Evolutionary conservation across 2,329 filamentous ascomycete genomes (phyloP), one percentile per base, ranked within the genome.

Genomic region (Phialophora expanda): DNA sequence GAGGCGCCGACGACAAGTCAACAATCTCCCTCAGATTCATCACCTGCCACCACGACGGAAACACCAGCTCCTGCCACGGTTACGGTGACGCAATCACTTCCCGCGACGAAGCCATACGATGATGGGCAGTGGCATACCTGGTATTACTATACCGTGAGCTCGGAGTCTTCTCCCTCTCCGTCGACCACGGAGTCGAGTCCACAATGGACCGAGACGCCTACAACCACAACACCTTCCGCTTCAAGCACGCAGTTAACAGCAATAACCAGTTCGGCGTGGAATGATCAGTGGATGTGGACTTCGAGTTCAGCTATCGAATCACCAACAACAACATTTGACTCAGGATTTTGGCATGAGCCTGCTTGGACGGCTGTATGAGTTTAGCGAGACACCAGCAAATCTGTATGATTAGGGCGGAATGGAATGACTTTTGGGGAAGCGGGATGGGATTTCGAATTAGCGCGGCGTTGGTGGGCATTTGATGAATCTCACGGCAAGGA

Each of bases 101-200:
- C 69, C 17, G 68, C 69, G 8, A 66, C 69, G 28, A 68, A 62
- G 53, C 64, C 68, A 20, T 75, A 73, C 44, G 74, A 76, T 55
- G 66, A 75, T 61, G 74, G 74, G 32, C 69, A 70, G 66, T 76
- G 74, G 74, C 74, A 75, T 62, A 76, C 74, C 4, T 71, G 68
- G 20, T 76, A 75, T 61, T 73, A 70, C 64, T 68, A 67, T 38
- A 70, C 62, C 6, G 62, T 66, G 26, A 59, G 28, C 22, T 41
- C 58, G 12, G 59, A 62, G n/a, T 55, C 53, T 9, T 14, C 28
- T 1, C 1, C 17, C 17, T 55, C 28, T 9, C 11, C 53, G n/a
- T 30, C 53, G 24, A n/a, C 26, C 14, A 30, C 26, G n/a, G 26
- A 20, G 26, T 30, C 24, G 53, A 55, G 3, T 55, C 9, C 28